Base-by-base conservation (phyloP, 805 yeast genomes). In the Candida vaughaniae region DNA sequence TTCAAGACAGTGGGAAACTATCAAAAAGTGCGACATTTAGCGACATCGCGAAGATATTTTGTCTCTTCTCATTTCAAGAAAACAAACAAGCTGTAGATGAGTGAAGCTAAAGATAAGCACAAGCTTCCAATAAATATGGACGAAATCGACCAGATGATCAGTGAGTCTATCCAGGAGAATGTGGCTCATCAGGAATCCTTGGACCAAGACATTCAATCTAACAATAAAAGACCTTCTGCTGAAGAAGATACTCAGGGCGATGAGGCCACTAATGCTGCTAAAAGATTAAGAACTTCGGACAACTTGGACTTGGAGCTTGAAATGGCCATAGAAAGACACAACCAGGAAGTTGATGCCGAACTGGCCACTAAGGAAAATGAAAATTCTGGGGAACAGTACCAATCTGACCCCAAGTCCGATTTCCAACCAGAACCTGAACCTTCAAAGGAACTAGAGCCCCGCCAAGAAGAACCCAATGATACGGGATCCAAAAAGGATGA, bases 131-230 rank as follows among this genome's bases (percentile, higher is more conserved):
- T 39, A 12, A 39, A 35, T 20, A 35, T 42, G 35, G 44, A 42
- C n/a, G 47, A 38, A 4, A 31, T 45, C 16, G 47, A 45, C 15
- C 46, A 38, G 29, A 47, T 41, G 35, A 44, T 41, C 36, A 28
- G 29, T 31, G 43, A 37, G 33, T 40, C 46, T 11, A 45, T 45
- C 17, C 16, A 29, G 23, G 25, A 22, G 19, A 12, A 14, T 3
- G 26, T 5, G 12, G 29, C 22, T 2, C 26, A 34, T 22, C 3
- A 3, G n/a, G 20, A 22, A 9, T n/a, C 18, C 12, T 26, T 26
- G 8, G 10, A 22, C n/a, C 10, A 8, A 11, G 23, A 7, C 23
- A 11, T 22, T 22, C 28, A 25, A 25, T 12, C 28, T 7, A 12
- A 25, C 16, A 31, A 31, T 12, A 22, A 22, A 14, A 23, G 20